A percentile compares a stretch with the other conserved stretches of the same genome.
phyloP scores from a whole-genome alignment of 129 eudicot genomes.

The Arctium minus region DNA sequence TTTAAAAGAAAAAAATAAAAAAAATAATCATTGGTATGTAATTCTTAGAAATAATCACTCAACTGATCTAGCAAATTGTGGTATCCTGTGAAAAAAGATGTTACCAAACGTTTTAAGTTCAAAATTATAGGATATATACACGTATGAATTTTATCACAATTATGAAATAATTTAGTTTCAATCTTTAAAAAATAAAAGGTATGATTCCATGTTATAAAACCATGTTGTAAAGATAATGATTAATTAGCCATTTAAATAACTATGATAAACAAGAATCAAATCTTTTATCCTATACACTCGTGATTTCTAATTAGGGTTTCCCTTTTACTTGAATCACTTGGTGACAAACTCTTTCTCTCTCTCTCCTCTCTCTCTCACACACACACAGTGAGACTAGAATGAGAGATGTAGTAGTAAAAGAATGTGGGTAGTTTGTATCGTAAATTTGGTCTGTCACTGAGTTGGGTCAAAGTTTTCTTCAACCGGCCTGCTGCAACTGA shows the following conservation, averaged over 20 bases:
- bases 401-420: neutral
- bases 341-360: neutral
- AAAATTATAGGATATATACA: no score
- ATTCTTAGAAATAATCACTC: neutral
- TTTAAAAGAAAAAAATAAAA: no score
- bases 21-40: no score
- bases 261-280: neutral
- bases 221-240: neutral
- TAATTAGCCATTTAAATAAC: neutral
- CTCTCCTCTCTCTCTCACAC: neutral
- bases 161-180: no score
- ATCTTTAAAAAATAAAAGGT: neutral
- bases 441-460: neutral
- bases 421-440: neutral
- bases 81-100: no score
- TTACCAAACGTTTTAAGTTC: neutral
- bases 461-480: slow-evolving; percentile 9
- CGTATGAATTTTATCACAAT: no score
- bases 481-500: slow-evolving; percentile 13
- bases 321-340: neutral
- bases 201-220: neutral
- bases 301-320: slow-evolving; percentile 20
- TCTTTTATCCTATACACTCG: neutral
- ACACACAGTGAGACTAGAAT: neutral
- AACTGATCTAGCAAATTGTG: neutral